Conservation (phyloP, 352 stramenopile genomes). For the Globisporangium heterothallicum region DNA sequence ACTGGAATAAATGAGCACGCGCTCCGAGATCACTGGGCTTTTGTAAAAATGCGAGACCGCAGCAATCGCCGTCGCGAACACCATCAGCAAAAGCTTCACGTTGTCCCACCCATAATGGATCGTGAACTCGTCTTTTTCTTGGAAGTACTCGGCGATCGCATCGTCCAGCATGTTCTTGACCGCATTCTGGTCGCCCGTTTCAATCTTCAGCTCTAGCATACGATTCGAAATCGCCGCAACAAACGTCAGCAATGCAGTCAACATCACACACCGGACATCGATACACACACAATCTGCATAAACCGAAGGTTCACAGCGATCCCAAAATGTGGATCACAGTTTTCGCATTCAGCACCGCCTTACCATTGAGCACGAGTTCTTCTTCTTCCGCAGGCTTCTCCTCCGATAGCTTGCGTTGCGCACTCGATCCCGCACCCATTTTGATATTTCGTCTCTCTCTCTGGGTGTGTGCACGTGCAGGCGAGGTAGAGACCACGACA, state of each 20-base stretch:
- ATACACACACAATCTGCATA: too few species aligned
- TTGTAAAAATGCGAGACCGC: constrained; percentile 72
- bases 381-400: constrained; percentile 39
- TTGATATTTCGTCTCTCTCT: not conserved
- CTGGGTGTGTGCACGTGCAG: not conserved
- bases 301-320: too few species aligned
- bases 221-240: too few species aligned
- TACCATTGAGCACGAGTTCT: constrained; percentile 66
- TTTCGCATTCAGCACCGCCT: not conserved
- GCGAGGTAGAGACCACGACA: too few species aligned
- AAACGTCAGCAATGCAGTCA: too few species aligned
- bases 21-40: constrained; percentile 48
- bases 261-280: not conserved
- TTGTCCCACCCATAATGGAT: constrained; percentile 83
- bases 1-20: constrained; percentile 63
- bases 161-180: constrained; percentile 87
- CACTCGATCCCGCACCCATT: constrained; percentile 15
- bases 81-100: constrained; percentile 76
- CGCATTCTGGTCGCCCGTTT: constrained; percentile 80
- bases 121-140: constrained; percentile 45
- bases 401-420: constrained; percentile 46
- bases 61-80: constrained; percentile 51
- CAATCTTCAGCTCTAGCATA: constrained; percentile 47
- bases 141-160: constrained; percentile 67
- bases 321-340: too few species aligned